Evolutionary conservation across 495 filamentous ascomycete species (phyloP), one percentile per base, ranked within the genome.

Genomic region (Friedmanniomyces simplex): DNA sequence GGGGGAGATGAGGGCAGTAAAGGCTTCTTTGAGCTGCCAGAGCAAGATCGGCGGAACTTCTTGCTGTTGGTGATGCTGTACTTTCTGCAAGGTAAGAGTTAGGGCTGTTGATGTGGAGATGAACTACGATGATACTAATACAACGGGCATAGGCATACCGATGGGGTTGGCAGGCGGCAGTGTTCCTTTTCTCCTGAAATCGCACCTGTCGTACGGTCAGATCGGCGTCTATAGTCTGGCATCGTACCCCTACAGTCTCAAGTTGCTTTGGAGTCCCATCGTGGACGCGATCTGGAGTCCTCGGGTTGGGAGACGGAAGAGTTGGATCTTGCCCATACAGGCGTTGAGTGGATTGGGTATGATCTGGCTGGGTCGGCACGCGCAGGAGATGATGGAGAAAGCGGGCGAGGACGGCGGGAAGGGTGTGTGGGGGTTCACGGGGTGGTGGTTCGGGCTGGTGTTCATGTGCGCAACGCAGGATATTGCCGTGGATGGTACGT

Each of bases 401-500:
- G 93, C 88, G 21, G 91, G 88, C 14, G 82, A 82, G 60, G 81
- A 88, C 62, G 83, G 80, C 52, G 88, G 89, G 10, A 82, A 79
- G 11, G 87, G 83, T 26, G 82, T 98, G 6, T 97, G 94, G 89
- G 78, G 76, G 45, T 96, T 98, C 66, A 97, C 94, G 2, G 87
- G 85, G 64, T 96, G 91, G 88, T 98, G 94, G 89, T 98, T 98
- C 71, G 82, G 89, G 68, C 74, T 98, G 59, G 93, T 98, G 56
- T 89, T 98, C 67, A 88, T 96, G 78, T 98, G 93, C 71, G 93
- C 93, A 18, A 98, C 93, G 20, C 93, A 98, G 72, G 93, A 98
- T 72, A 96, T 98, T 69, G 93, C 93, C 34, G 93, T 98, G 5
- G 93, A 98, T 68, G 93, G 28, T 32, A 32, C 28, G 28, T 32